phyloP scores from a whole-genome alignment of 192 early-diverging fungal species.

The Entomortierella beljakovae region DNA sequence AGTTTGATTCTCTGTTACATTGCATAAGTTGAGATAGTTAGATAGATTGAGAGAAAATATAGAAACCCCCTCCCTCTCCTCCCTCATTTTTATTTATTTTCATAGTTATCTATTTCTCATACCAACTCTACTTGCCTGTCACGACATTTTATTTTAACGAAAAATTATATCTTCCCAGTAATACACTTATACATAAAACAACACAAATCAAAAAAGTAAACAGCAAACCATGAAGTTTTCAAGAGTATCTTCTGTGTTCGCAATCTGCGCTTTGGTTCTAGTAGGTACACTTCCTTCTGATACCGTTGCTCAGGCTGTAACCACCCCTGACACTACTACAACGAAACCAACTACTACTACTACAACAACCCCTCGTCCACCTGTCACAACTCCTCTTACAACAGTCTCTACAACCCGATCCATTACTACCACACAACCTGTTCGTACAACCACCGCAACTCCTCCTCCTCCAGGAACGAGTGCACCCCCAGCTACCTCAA shows the following conservation, averaged over 20 bases:
- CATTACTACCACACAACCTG: background rate
- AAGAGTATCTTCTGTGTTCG: constrained; percentile 8
- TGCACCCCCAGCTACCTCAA: background rate
- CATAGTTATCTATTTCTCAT: no score
- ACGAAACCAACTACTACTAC: background rate
- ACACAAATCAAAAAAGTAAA: background rate
- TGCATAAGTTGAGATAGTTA: no score
- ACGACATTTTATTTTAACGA: no score
- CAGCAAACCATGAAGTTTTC: constrained; percentile 5
- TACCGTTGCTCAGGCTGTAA: background rate
- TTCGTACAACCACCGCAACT: background rate
- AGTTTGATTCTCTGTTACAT: no score
- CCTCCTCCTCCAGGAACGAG: background rate
- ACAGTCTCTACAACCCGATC: background rate
- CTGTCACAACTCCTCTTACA: background rate
- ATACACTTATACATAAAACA: background rate
- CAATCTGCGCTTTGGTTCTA: constrained; percentile 8
- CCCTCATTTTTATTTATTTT: no score
- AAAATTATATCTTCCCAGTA: background rate
- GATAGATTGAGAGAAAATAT: no score
- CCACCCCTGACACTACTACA: background rate
- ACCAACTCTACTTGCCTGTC: no score
- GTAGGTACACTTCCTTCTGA: background rate
- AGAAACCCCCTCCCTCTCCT: no score
- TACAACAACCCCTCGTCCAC: background rate